These are phyloP conservation scores for Tetrahymena elliotti DNA, from an alignment of 73 alveolate species.

Conservation along the genomic window DNA sequence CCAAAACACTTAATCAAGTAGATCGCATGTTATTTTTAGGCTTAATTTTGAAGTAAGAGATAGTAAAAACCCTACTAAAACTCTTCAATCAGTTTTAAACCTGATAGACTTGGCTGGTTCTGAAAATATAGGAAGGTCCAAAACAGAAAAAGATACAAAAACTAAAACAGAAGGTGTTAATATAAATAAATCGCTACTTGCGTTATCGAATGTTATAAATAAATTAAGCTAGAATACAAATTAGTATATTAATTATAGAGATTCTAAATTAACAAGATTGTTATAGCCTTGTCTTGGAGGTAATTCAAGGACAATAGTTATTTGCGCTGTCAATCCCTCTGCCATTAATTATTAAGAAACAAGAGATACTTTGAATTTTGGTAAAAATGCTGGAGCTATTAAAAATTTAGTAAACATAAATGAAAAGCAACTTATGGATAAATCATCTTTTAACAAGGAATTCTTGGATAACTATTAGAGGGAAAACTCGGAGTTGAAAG, in stretches of 20 bases:
- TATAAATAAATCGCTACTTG: constrained; percentile 82
- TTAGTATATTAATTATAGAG: constrained; percentile 81
- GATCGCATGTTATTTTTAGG: background rate
- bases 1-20: background rate
- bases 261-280: constrained; percentile 85
- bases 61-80: background rate
- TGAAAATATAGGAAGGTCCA: background rate
- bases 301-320: constrained; percentile 79
- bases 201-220: constrained; percentile 92
- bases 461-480: constrained; percentile 33
- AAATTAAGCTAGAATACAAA: constrained; percentile 78
- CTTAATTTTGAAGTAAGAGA: background rate
- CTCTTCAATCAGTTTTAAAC: background rate
- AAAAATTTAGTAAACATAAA: constrained; percentile 46
- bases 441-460: constrained; percentile 45
- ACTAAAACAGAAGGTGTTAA: constrained; percentile 66
- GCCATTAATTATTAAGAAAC: constrained; percentile 76
- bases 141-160: background rate
- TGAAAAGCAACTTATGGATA: constrained; percentile 41
- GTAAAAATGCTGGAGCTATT: constrained; percentile 78
- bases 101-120: background rate
- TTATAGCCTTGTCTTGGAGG: constrained; percentile 90
- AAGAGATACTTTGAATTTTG: constrained; percentile 68
- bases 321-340: constrained; percentile 31
- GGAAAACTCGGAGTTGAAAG: constrained; percentile 11